These are phyloP conservation scores for Stentor coeruleus DNA, from an alignment of 73 alveolate genomes.

Conservation along the genomic window DNA sequence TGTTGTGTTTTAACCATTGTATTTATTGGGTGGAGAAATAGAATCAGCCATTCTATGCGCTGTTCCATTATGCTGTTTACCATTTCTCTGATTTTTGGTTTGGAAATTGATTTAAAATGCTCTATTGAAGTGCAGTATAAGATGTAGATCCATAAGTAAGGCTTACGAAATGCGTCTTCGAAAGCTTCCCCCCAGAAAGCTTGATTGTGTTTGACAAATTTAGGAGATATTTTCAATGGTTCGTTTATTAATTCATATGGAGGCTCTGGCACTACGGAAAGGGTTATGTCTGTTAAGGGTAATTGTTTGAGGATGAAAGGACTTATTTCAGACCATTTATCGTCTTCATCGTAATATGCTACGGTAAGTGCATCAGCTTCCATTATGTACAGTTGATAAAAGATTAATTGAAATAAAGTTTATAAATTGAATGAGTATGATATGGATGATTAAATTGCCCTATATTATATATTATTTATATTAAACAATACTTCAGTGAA, in stretches of 20 bases:
- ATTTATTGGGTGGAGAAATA: background rate
- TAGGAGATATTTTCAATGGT: background rate
- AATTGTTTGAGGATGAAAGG: background rate
- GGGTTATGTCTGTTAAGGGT: background rate
- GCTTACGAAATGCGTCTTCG: slow-evolving; percentile 26
- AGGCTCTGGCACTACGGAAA: background rate
- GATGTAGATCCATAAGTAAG: slow-evolving; percentile 15
- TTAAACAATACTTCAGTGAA: too few species aligned
- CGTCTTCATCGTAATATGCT: slow-evolving; percentile 24
- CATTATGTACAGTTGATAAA: too few species aligned
- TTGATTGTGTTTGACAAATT: background rate
- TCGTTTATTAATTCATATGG: too few species aligned
- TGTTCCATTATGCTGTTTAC: background rate
- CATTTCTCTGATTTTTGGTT: background rate
- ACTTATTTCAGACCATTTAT: background rate
- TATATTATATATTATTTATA: too few species aligned
- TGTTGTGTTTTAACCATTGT: background rate
- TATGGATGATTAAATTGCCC: too few species aligned
- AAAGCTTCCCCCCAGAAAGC: background rate
- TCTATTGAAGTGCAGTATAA: background rate
- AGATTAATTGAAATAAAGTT: too few species aligned
- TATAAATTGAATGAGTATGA: too few species aligned
- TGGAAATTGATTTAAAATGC: background rate
- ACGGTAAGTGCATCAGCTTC: slow-evolving; percentile 4
- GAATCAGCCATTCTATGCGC: slow-evolving; percentile 7